Percentiles rank a stretch among this genome's conserved stretches.
These are phyloP conservation scores for Gillenia trifoliata DNA, from an alignment of 306 rosid species.

Conservation along the genomic window DNA sequence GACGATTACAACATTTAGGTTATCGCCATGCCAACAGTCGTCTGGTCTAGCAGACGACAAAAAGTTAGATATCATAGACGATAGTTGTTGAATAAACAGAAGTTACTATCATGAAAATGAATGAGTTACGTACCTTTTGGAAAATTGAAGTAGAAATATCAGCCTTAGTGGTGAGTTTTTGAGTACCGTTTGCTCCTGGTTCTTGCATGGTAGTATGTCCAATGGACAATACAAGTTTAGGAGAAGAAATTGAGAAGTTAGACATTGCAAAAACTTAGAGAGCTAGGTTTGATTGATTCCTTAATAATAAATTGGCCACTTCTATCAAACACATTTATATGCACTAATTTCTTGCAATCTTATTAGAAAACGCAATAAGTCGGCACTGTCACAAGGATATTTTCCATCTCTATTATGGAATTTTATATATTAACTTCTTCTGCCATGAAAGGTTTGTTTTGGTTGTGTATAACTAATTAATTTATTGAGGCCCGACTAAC, in stretches of 20 bases:
- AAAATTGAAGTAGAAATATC: slow-evolving; percentile 6
- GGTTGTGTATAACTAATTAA: background rate
- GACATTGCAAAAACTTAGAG: slow-evolving; percentile 24
- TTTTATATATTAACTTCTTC: background rate
- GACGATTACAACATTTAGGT: background rate
- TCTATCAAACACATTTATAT: background rate
- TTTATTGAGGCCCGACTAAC: slow-evolving; percentile 10
- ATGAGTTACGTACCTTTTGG: slow-evolving; percentile 17
- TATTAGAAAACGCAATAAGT: background rate
- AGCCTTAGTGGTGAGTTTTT: slow-evolving; percentile 6
- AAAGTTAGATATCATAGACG: too few species aligned
- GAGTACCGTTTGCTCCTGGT: slow-evolving; percentile 4
- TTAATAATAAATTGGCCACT: background rate
- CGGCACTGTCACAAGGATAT: background rate
- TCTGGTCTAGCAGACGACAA: background rate
- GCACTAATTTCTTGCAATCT: background rate
- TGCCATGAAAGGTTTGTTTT: background rate
- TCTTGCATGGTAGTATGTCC: slow-evolving; percentile 16
- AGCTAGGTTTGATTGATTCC: background rate
- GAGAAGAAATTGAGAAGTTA: slow-evolving; percentile 25
- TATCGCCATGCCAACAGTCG: background rate
- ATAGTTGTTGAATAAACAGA: background rate
- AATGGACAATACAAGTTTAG: slow-evolving; percentile 19
- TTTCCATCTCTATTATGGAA: background rate
- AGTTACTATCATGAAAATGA: background rate